Base-by-base conservation (phyloP, 2,329 filamentous ascomycete species). In the Sporothrix inflata region DNA sequence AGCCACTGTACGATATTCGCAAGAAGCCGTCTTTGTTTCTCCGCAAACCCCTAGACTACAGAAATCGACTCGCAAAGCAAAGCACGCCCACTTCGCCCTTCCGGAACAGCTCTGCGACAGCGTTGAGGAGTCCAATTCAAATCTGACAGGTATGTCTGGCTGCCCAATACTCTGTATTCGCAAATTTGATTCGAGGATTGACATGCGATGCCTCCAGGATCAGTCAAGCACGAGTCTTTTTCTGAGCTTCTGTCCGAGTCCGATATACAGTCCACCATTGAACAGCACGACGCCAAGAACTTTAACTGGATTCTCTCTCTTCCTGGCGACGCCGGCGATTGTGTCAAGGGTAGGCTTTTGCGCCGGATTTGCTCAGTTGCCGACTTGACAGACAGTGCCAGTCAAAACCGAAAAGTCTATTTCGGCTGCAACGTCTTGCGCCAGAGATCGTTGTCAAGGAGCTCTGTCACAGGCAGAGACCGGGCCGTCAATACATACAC, bases 391-490 rank as follows among this genome's bases (percentile, higher is more conserved):
- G 74, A 70, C 55, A 69, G 55, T 38, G 71, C 70, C 57, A 45
- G 49, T 16, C 60, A 71, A 71, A 73, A 72, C 66, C 74, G 73
- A 69, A 81, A 79, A 75, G 77, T 84, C 21, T 84, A 80, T 73
- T 84, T 86, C 75, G 87, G 86, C 72, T 88, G 86, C 80, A 89
- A 87, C 76, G 78, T 89, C 71, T 76, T 89, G 73, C 80, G 80
- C 63, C 81, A 81, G 73, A 77, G 78, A 69, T 76, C 79, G 66
- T 75, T 76, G 16, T 74, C 76, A 24, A 76, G 75, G 53, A 75
- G 75, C n/a, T 72, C 75, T 45, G 61, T 74, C 40, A 71, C 74
- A n/a, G 73, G 76, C 60, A 73, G 77, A 49, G 73, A 75, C 61
- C 70, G 73, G 72, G 72, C 75, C 63, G 79, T 81, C 80, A 78